Base-by-base conservation (phyloP, 352 stramenopile genomes). In the Pythium brassicae region DNA sequence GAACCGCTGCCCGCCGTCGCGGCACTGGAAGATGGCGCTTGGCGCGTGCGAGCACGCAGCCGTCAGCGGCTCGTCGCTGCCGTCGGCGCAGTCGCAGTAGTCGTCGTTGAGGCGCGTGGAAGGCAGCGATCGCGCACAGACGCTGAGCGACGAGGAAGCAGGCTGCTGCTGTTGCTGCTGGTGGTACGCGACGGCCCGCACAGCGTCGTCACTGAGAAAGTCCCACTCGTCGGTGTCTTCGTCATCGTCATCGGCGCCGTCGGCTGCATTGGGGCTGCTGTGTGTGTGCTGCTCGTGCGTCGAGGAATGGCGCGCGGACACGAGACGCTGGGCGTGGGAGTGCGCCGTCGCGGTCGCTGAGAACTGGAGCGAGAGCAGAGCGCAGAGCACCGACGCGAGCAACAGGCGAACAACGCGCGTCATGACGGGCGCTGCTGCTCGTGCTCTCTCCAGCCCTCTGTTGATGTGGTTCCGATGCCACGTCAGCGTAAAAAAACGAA, bases 41-140 rank as follows among this genome's bases (percentile, higher is more conserved):
- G 79, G 43, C 3, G 86, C 50, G 35, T 79, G 62, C 15, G 79
- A 86, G 57, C 85, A 95, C 1, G 68, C 89, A 57, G 80, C 76
- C 55, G 90, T 98, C 17, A 70, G 60, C 0, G 87, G 83, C 73
- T 98, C 94, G 66, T 98, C 94, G 23, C 72, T 80, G 39, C 89
- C 89, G 66, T 97, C 89, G 7, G 78, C 65, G 68, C 94, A 98
- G 74, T 98, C 94, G 59, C 92, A 98, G 55, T 94, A 98, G 57
- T 96, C 81, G 62, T 98, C 94, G 71, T 98, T 93, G 51, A 98
- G 25, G 22, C 50, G 60, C 22, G 59, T 61, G 2, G 57, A n/a
- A 0, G 63, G 47, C 27, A 92, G 55, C 23, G 61, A 61, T 26
- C 71, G 49, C 3, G 66, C 77, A 43, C 82, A 92, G 4, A 53